Percentiles rank a stretch among this genome's conserved stretches.
Evolutionary conservation across 768 basidiomycete species (phyloP).

Genomic region (Crucibulum laeve): DNA sequence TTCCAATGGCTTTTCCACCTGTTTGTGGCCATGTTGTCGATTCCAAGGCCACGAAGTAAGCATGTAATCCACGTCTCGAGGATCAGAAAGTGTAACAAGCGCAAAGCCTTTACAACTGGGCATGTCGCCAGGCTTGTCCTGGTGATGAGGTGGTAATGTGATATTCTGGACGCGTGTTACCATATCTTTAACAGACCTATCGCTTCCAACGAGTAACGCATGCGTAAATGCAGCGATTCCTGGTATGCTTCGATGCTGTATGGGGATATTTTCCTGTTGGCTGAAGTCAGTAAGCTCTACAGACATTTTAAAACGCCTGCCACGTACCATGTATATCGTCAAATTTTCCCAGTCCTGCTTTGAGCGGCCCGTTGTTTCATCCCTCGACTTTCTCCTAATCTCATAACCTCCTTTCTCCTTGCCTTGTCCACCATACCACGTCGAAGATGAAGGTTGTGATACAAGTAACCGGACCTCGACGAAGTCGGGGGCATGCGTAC

Average conservation of each 20-base stretch:
- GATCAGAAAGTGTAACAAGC: slow-evolving; percentile 49
- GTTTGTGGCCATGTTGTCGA: slow-evolving; percentile 7
- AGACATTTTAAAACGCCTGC: not conserved
- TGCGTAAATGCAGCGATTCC: slow-evolving; percentile 43
- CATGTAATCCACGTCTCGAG: slow-evolving; percentile 36
- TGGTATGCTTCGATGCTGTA: slow-evolving; percentile 44
- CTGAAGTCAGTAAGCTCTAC: not conserved
- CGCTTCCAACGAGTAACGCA: slow-evolving; percentile 22
- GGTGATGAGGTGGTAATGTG: slow-evolving; percentile 56
- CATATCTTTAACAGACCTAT: slow-evolving; percentile 4
- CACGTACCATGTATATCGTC: slow-evolving; percentile 68
- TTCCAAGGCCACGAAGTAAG: slow-evolving; percentile 63
- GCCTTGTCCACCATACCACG: slow-evolving; percentile 20
- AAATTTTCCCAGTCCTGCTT: slow-evolving; percentile 55
- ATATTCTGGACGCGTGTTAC: slow-evolving; percentile 44
- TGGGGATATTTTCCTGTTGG: slow-evolving; percentile 67
- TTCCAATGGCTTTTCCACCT: not conserved
- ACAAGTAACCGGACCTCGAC: slow-evolving; percentile 65
- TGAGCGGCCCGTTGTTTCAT: slow-evolving; percentile 15
- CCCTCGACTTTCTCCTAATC: slow-evolving; percentile 52
- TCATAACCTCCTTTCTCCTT: slow-evolving; percentile 52
- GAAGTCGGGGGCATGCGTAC: slow-evolving; percentile 35
- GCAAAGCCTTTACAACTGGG: slow-evolving; percentile 76
- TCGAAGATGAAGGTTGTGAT: slow-evolving; percentile 31
- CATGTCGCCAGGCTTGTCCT: slow-evolving; percentile 48